Percentiles rank a stretch among this genome's conserved stretches.
phyloP scores from a whole-genome alignment of 371 early-diverging fungal genomes.

The Haplosporangium sp. region DNA sequence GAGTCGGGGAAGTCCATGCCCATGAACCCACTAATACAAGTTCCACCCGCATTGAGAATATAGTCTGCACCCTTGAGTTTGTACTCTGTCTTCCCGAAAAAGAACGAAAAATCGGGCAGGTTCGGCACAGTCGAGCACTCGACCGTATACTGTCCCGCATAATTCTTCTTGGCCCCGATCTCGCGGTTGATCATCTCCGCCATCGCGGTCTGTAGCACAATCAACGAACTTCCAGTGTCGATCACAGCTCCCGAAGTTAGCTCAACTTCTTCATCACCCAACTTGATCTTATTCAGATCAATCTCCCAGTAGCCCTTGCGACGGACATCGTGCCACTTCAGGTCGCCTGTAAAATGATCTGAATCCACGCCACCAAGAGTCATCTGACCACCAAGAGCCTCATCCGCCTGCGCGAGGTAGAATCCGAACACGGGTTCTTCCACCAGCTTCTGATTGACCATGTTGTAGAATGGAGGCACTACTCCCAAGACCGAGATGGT shows the following conservation, averaged over 20 bases:
- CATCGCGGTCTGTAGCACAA: conserved; percentile 77
- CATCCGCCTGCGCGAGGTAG: conserved; percentile 74
- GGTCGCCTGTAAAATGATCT: conserved; percentile 71
- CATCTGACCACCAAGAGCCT: conserved; percentile 73
- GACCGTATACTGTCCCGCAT: conserved; percentile 86
- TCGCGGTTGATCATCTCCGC: conserved; percentile 81
- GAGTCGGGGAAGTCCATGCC: conserved; percentile 83
- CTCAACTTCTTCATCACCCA: conserved; percentile 71
- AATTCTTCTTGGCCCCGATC: conserved; percentile 89
- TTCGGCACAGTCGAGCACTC: conserved; percentile 56
- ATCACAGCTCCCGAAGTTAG: conserved; percentile 72
- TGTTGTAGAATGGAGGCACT: conserved; percentile 92
- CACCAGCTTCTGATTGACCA: conserved; percentile 81
- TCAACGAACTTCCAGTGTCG: conserved; percentile 80
- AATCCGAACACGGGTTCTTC: conserved; percentile 87
- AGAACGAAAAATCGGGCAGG: conserved; percentile 75
- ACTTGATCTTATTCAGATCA: conserved; percentile 71
- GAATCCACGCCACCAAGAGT: conserved; percentile 81
- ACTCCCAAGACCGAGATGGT: conserved; percentile 87
- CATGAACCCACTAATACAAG: conserved; percentile 94
- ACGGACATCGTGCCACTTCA: conserved; percentile 81
- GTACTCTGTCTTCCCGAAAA: conserved; percentile 80
- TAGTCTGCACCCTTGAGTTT: conserved; percentile 61
- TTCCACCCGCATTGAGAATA: conserved; percentile 61
- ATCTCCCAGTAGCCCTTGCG: conserved; percentile 92